Base-by-base conservation (phyloP, 495 filamentous ascomycete genomes). In the Xylaria telfairii region DNA sequence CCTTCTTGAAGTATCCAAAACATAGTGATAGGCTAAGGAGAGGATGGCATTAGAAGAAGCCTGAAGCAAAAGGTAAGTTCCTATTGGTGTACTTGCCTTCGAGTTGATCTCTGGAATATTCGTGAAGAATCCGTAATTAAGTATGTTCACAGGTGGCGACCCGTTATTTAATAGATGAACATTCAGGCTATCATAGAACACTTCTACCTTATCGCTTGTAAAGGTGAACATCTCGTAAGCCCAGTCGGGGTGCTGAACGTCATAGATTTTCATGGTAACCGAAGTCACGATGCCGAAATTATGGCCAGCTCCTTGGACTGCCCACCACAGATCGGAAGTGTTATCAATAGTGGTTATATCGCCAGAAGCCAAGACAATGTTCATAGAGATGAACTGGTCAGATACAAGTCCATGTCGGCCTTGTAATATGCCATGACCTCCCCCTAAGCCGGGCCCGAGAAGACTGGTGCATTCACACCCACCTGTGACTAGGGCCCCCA, bases 241-340 rank as follows among this genome's bases (percentile, higher is more conserved):
- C 80, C 80, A 85, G 49, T 82, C 73, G 2, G 44, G 62, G 53
- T 82, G 37, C 65, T 79, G 39, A 47, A 79, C 74, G 53, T 84
- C 81, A 64, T 82, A 84, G 44, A 85, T 76, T 71, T 79, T 81
- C 13, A 73, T 76, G 8, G 79, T 82, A 13, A 82, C 65, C 3
- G 77, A 79, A 7, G 72, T 77, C 13, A 88, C 81, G 69, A 87
- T 84, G 24, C 86, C 86, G 54, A 87, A 87, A 70, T 88, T 87
- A 71, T 85, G 81, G 7, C 86, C 85, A 15, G 85, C 86, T 9
- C 86, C 86, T 44, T 79, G 75, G 42, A 88, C 70, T 2, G 80
- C 85, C 83, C 84, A 86, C 72, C 77, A 87, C 34, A 87, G 79
- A n/a, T 86, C 81, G 3, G 79, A 66, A 56, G 75, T 70, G 6